Evolutionary conservation across 768 basidiomycete species (phyloP).

Genomic region (Gymnopilus junonius): DNA sequence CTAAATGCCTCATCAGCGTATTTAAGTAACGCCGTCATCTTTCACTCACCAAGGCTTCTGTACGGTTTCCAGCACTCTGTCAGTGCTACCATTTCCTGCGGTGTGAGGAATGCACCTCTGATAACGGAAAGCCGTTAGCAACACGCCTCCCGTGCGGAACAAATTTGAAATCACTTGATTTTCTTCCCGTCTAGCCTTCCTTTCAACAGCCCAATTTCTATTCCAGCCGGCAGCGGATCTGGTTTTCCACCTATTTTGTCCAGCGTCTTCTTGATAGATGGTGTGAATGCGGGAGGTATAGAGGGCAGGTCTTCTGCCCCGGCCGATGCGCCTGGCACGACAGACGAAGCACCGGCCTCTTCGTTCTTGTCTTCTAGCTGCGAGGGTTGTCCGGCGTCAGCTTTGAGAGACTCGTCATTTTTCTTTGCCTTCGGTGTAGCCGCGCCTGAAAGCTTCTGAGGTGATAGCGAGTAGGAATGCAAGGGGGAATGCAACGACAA

Average conservation of each 20-base stretch:
- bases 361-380: conserved; percentile 15
- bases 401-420: conserved; percentile 14
- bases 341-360: conserved; percentile 35
- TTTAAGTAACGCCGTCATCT: neutral
- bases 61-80: conserved; percentile 84
- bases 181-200: conserved; percentile 68
- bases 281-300: conserved; percentile 66
- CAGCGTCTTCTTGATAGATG: conserved; percentile 64
- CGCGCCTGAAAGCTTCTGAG: conserved; percentile 45
- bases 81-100: conserved; percentile 80
- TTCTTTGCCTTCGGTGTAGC: conserved; percentile 20
- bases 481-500: conserved; percentile 61
- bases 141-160: neutral
- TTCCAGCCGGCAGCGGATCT: conserved; percentile 57
- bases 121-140: neutral
- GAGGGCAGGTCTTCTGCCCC: conserved; percentile 35
- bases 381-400: conserved; percentile 39
- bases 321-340: conserved; percentile 35
- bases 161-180: conserved; percentile 56
- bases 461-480: conserved; percentile 51
- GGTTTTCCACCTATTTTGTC: conserved; percentile 36
- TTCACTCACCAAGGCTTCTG: conserved; percentile 68
- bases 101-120: conserved; percentile 76
- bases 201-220: conserved; percentile 61
- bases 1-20: conserved; percentile 35